These are phyloP conservation scores for Aspergillus pseudoviridinutans DNA, from an alignment of 2,329 filamentous ascomycete species.

Conservation along the genomic window DNA sequence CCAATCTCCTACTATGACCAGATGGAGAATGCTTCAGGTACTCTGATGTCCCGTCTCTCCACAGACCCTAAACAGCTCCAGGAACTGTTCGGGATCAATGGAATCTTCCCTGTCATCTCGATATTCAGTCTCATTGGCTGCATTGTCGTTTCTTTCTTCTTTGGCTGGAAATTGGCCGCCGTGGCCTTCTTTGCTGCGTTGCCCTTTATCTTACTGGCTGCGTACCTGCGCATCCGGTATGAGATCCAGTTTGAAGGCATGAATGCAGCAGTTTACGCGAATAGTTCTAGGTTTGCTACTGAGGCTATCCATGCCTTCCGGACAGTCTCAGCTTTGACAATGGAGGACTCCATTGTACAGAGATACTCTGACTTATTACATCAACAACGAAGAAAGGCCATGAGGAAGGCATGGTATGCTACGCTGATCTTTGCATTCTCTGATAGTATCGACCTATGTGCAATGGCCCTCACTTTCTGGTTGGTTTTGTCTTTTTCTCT, in stretches of 20 bases:
- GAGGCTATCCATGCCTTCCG: slow-evolving; percentile 71
- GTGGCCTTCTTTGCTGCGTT: slow-evolving; percentile 60
- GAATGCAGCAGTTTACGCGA: slow-evolving; percentile 64
- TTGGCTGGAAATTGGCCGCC: slow-evolving; percentile 72
- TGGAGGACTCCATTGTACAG: slow-evolving; percentile 62
- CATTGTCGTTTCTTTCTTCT: slow-evolving; percentile 64
- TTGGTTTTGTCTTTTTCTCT: slow-evolving; percentile 19
- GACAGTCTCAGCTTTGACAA: slow-evolving; percentile 65
- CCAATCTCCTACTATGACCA: slow-evolving; percentile 42
- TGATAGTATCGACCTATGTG: slow-evolving; percentile 62
- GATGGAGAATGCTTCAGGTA: slow-evolving; percentile 47
- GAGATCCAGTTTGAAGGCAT: slow-evolving; percentile 66
- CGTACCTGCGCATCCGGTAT: slow-evolving; percentile 56
- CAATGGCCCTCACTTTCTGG: slow-evolving; percentile 61
- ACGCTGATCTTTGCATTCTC: slow-evolving; percentile 66
- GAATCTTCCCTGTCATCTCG: slow-evolving; percentile 54
- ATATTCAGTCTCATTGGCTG: slow-evolving; percentile 63
- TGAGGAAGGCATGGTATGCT: slow-evolving; percentile 57
- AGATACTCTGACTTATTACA: slow-evolving; percentile 59
- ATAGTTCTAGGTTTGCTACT: slow-evolving; percentile 70
- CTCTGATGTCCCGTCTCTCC: slow-evolving; percentile 45
- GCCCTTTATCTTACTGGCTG: slow-evolving; percentile 48
- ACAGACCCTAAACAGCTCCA: slow-evolving; percentile 49
- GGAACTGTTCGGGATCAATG: slow-evolving; percentile 48
- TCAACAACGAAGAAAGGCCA: slow-evolving; percentile 57